These are phyloP conservation scores for Russula earlei DNA, from an alignment of 768 basidiomycete genomes.

Conservation along the genomic window DNA sequence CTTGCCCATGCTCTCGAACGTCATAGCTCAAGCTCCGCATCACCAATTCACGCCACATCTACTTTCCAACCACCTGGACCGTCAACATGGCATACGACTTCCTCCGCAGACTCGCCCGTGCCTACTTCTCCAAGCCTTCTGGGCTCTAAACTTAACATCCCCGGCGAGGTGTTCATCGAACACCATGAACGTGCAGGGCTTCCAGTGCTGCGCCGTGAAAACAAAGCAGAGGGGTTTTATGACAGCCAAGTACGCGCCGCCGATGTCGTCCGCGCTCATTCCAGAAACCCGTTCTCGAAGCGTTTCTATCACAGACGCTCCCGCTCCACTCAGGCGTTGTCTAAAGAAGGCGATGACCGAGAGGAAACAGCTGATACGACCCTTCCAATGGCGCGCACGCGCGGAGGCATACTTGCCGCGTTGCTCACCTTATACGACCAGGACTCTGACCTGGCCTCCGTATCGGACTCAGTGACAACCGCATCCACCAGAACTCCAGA, in stretches of 20 bases:
- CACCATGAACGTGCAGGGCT: slow-evolving; percentile 57
- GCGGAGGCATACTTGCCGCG: slow-evolving; percentile 54
- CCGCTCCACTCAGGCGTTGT: not conserved
- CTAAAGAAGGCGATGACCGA: slow-evolving; percentile 1
- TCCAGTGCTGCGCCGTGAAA: slow-evolving; percentile 33
- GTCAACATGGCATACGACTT: not conserved
- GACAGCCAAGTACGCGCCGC: slow-evolving; percentile 29
- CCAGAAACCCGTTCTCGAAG: slow-evolving; percentile 15
- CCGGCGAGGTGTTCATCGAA: slow-evolving; percentile 49
- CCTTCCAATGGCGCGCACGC: slow-evolving; percentile 19
- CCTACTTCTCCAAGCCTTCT: slow-evolving; percentile 3
- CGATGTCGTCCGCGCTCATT: slow-evolving; percentile 38
- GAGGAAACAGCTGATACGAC: slow-evolving; percentile 9
- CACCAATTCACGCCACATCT: slow-evolving; percentile 16
- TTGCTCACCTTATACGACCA: slow-evolving; percentile 54
- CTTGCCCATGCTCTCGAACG: slow-evolving; percentile 44
- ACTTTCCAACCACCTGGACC: not conserved
- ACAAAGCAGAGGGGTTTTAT: not conserved
- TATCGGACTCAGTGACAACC: slow-evolving; percentile 9
- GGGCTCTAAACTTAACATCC: slow-evolving; percentile 26
- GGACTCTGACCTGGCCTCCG: slow-evolving; percentile 19
- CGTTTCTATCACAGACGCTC: not conserved
- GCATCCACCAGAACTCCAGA: slow-evolving; percentile 24
- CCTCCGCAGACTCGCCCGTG: slow-evolving; percentile 17
- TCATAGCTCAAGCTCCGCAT: slow-evolving; percentile 30